Base-by-base conservation (phyloP, 192 early-diverging fungal species). In the Umbelopsis sp. region DNA sequence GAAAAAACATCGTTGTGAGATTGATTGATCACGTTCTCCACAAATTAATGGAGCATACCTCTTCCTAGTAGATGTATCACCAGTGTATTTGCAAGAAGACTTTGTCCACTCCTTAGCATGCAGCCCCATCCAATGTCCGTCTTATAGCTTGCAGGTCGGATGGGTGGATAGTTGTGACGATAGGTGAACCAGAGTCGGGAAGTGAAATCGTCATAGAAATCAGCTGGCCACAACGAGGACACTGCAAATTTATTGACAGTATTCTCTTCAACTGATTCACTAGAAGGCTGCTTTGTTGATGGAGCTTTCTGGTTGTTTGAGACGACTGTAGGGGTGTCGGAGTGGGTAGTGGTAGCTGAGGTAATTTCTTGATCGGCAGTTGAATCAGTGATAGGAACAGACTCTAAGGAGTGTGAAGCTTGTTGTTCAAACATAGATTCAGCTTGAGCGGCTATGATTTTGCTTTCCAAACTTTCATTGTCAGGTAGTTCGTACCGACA, bases 71-170 rank as follows among this genome's bases (percentile, higher is more conserved):
- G 73, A 72, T 93, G 89, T 22, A 92, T 73, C 68, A 94, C 75
- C 20, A 97, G 79, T 0, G 94, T 88, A 73, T 94, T 96, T 0
- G 93, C 91, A 45, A 99, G 85, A 36, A 99, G 80, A 77, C 93
- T 94, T 81, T 99, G 97, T 0, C 96, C 96, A 47, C 92, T 93
- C 25, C 97, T 79, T 65, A 99, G 77, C 97, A 99, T 99, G 81
- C 97, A 99, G 0, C 97, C 97, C 95, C 95, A 95, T 5, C 94
- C 94, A 52, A 89, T 85, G 76, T 99, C 97, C 10, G 89, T 90
- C 21, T 94, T 97, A 70, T 89, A 95, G 45, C 75, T 77, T 22
- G 90, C 89, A 9, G 92, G 82, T 66, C 85, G 76, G 70, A 99
- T 96, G 3, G 92, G 88, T 11, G 94, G 88, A 80, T 93, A 99